Conservation (phyloP, 2,329 filamentous ascomycete genomes). For the Didymosphaeria variabile region DNA sequence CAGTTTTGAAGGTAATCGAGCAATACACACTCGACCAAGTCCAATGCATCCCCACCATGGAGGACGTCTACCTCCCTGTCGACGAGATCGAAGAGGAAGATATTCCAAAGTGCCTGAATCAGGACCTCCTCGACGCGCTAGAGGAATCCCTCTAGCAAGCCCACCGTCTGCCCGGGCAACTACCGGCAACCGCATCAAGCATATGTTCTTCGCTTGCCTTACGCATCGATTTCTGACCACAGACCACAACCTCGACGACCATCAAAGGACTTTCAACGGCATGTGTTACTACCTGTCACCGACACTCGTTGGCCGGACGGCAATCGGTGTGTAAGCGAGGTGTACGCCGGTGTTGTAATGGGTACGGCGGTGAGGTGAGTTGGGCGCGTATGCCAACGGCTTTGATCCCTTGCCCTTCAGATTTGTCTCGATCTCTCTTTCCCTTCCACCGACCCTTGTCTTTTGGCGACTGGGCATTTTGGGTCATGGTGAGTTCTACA, state of each 20-base stretch:
- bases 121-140: constrained; percentile 38
- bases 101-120: constrained; percentile 37
- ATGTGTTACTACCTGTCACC: constrained; percentile 12
- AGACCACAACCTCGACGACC: constrained; percentile 4
- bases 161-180: background rate
- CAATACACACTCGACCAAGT: constrained; percentile 53
- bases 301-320: constrained; percentile 10
- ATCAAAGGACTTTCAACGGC: background rate
- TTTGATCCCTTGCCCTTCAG: background rate
- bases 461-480: background rate
- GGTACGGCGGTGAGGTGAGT: constrained; percentile 4
- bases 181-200: constrained; percentile 8
- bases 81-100: constrained; percentile 45
- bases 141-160: constrained; percentile 31
- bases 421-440: background rate
- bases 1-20: constrained; percentile 33
- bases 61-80: constrained; percentile 50
- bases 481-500: background rate
- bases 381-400: background rate
- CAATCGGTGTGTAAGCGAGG: background rate
- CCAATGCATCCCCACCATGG: constrained; percentile 45
- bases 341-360: constrained; percentile 6
- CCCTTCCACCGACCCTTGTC: background rate
- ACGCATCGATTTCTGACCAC: constrained; percentile 16
- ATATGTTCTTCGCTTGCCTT: constrained; percentile 8